Evolutionary conservation across 768 basidiomycete genomes (phyloP).

Genomic region (Boletus barrowsii): DNA sequence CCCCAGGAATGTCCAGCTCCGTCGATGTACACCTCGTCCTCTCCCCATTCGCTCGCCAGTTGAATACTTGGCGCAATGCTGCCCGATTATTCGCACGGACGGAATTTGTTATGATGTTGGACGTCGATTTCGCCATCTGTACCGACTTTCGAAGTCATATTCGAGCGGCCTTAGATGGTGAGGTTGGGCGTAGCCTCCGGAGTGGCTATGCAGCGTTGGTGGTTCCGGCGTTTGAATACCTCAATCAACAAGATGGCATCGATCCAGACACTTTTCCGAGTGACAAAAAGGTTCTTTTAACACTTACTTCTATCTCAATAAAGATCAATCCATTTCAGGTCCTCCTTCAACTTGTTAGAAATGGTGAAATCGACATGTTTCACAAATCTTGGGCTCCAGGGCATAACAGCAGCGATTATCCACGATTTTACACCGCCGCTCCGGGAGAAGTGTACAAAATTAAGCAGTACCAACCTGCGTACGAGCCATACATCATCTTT

Average conservation of each 20-base stretch:
- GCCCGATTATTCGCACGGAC: slow-evolving; percentile 83
- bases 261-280: slow-evolving; percentile 60
- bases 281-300: slow-evolving; percentile 54
- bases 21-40: slow-evolving; percentile 88
- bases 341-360: slow-evolving; percentile 56
- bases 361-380: slow-evolving; percentile 66
- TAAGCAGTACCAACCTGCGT: slow-evolving; percentile 73
- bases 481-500: slow-evolving; percentile 87
- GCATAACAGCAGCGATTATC: slow-evolving; percentile 80
- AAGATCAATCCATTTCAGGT: slow-evolving; percentile 31
- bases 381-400: slow-evolving; percentile 76
- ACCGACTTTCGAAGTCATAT: slow-evolving; percentile 72
- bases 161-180: slow-evolving; percentile 36
- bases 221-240: slow-evolving; percentile 82
- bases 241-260: slow-evolving; percentile 59
- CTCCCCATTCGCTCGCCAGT: slow-evolving; percentile 76
- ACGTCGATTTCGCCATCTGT: slow-evolving; percentile 84
- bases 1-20: slow-evolving; percentile 58
- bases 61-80: slow-evolving; percentile 88
- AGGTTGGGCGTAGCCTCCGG: slow-evolving; percentile 42
- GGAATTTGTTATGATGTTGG: slow-evolving; percentile 85
- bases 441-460: slow-evolving; percentile 74
- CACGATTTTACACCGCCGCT: slow-evolving; percentile 56
- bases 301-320: not conserved
- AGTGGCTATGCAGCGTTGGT: slow-evolving; percentile 71